Base-by-base conservation (phyloP, 75 land plant genomes). In the Sequoia sempervirens region DNA sequence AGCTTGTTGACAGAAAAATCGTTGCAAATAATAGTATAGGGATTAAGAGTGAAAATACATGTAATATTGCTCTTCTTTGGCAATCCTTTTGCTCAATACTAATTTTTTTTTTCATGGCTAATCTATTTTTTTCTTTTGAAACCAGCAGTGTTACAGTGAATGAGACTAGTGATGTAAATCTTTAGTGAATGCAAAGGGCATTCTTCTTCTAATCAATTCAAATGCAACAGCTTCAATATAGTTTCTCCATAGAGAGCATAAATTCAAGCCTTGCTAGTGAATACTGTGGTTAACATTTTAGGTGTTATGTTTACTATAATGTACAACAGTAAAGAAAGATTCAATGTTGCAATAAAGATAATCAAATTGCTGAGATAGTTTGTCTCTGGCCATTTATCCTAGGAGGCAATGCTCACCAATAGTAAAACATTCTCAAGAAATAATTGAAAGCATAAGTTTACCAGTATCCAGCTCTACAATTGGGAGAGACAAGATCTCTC, bases 221-320 rank as follows among this genome's bases (percentile, higher is more conserved):
- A 85, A 86, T 36, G 85, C 75, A 13, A 87, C 90, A 17, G 86
- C 89, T 38, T 85, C 85, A 15, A 80, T 85, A 46, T 86, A 87
- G 80, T 84, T 87, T 45, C 47, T 85, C 84, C 87, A 50, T 13
- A 50, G 53, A 50, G 15, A 50, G 83, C 88, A 79, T 80, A 30
- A 74, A 82, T 84, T 20, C 87, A 88, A 75, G 85, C 68, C 18
- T 79, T 88, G 68, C 87, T 88, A 61, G 58, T 83, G 53, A 50
- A 50, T 12, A 15, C 53, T 50, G 14, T 50, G 87, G 90, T 90
- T 32, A 85, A 88, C 54, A 88, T 89, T 30, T 81, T 84, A 5
- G 87, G 85, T 26, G 91, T 89, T 12, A 85, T 88, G 85, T 83
- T 90, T 82, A 45, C 87, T 70, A 82, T 89, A 26, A 80, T 89